Evolutionary conservation across 1,284 basidiomycete species (phyloP).

Genomic region (Leccinum subrobustum): DNA sequence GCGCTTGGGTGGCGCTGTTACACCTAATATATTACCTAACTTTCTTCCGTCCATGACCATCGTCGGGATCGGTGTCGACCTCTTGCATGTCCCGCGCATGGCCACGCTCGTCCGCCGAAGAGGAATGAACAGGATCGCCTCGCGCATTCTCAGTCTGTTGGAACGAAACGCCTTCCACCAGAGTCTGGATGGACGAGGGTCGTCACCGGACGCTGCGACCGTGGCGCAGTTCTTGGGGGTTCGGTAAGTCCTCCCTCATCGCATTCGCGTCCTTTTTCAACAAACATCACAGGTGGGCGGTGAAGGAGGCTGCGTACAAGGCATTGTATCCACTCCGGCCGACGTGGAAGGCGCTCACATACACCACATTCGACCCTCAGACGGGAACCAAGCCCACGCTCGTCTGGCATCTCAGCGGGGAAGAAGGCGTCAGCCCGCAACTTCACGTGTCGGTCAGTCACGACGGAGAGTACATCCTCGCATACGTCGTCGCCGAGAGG

Average conservation of each 20-base stretch:
- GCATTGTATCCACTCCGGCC: constrained; percentile 70
- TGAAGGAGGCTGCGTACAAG: constrained; percentile 92
- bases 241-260: constrained; percentile 42
- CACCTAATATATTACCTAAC: no score
- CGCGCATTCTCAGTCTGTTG: constrained; percentile 60
- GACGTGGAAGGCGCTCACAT: constrained; percentile 80
- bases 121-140: constrained; percentile 48
- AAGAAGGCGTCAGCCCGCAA: constrained; percentile 19
- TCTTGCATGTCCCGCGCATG: constrained; percentile 72
- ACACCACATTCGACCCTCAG: constrained; percentile 36
- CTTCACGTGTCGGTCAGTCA: constrained; percentile 77
- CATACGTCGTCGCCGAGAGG: constrained; percentile 68
- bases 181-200: constrained; percentile 5
- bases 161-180: constrained; percentile 49
- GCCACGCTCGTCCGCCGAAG: constrained; percentile 52
- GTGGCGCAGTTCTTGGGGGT: constrained; percentile 56
- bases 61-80: constrained; percentile 78
- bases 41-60: constrained; percentile 45
- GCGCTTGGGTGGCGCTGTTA: not conserved
- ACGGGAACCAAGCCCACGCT: constrained; percentile 51
- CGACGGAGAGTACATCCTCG: constrained; percentile 81
- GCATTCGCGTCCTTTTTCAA: not conserved
- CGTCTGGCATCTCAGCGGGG: constrained; percentile 37
- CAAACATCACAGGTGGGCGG: constrained; percentile 61
- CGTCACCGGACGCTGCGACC: constrained; percentile 3